Base-by-base conservation (phyloP, 1,284 basidiomycete genomes). In the Amylostereum areolatum region DNA sequence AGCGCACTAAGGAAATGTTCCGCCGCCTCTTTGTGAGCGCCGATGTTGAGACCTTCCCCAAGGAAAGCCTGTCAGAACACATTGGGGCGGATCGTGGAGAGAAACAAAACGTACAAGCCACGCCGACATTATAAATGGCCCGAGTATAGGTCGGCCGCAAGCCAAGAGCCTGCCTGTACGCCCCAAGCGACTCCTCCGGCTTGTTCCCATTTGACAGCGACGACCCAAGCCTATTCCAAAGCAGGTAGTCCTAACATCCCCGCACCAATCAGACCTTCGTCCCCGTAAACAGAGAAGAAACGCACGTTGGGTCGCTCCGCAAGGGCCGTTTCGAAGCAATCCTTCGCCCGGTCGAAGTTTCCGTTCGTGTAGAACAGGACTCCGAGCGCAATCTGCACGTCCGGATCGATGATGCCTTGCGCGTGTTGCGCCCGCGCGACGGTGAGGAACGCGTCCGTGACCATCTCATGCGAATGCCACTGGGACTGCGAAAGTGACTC, bases 201-300 rank as follows among this genome's bases (percentile, higher is more conserved):
- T 92, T 89, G 53, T 84, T 93, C 1, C 92, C 93, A 65, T 99
- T 99, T 12, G 95, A 97, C 35, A 99, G 74, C 5, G 90, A 94
- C 1, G 96, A 97, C 3, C 97, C 97, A 4, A 97, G 74, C 46
- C 97, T 76, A 66, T 99, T 99, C 97, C 97, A 99, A 6, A 99
- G 71, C 10, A 96, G 71, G 65, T 94, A 98, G 67, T 99, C 97
- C 83, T 88, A 64, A 28, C 18, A 33, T n/a, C 43, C 8, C 12
- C 27, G 6, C 43, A 35, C 30, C n/a, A 46, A 27, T 32, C 9
- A 34, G 18, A 42, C 39, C 32, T 46, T 29, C 25, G 5, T 6
- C 3, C 8, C 30, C 9, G 39, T 25, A 48, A 12, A 45, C 47
- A 29, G 49, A 33, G 39, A 31, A 35, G 33, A 27, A 9, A 60